A percentile compares a stretch with the other conserved stretches of the same genome.
Evolutionary conservation across 306 rosid genomes (phyloP).

Genomic region (Sophora flavescens): DNA sequence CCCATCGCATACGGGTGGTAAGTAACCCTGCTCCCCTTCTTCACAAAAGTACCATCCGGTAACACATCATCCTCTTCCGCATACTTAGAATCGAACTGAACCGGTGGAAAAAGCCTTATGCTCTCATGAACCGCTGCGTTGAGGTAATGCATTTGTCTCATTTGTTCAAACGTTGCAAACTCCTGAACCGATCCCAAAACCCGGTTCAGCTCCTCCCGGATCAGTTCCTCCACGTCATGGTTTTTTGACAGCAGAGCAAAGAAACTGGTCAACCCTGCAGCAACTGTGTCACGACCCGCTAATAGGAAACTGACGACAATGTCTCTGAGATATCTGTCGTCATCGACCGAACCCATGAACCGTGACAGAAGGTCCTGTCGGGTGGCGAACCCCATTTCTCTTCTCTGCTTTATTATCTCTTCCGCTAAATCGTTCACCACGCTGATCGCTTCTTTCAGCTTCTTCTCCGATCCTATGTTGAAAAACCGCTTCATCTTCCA

Average conservation of each 20-base stretch:
- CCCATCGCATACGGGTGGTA: conserved; percentile 98
- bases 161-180: conserved; percentile 50
- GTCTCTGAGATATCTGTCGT: conserved; percentile 74
- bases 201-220: conserved; percentile 67
- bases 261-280: conserved; percentile 73
- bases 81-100: conserved; percentile 88
- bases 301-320: conserved; percentile 77
- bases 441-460: conserved; percentile 57
- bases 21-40: conserved; percentile 75
- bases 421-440: conserved; percentile 55
- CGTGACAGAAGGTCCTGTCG: conserved; percentile 75
- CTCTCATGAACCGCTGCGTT: conserved; percentile 79
- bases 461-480: conserved; percentile 69
- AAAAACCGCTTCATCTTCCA: conserved; percentile 73
- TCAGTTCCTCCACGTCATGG: conserved; percentile 52
- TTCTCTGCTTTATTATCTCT: conserved; percentile 55
- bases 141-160: conserved; percentile 71
- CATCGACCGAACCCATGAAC: conserved; percentile 69
- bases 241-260: conserved; percentile 61
- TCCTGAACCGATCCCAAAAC: conserved; percentile 48
- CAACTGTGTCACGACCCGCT: conserved; percentile 91
- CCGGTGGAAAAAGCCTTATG: conserved; percentile 84
- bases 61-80: conserved; percentile 74
- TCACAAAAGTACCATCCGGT: conserved; percentile 82
- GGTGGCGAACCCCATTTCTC: conserved; percentile 37